Evolutionary conservation across 306 rosid species (phyloP), one percentile per base, ranked within the genome.

Genomic region (Purshia tridentata): DNA sequence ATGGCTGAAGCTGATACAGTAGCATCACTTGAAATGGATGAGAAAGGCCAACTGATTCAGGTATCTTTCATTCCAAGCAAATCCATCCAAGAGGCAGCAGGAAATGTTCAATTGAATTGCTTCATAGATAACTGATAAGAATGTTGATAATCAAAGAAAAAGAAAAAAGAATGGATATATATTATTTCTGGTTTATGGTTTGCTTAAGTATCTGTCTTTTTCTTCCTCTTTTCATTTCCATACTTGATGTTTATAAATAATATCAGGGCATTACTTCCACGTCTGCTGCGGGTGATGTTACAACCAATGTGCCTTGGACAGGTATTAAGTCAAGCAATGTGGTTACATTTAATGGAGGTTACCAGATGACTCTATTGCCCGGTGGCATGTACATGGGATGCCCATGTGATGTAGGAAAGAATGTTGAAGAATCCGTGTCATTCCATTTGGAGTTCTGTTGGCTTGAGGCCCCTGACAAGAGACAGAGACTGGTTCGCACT

Each of bases 371-470:
- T 9, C 77, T 94, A 44, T 83, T 94, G 87, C 99, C 99, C 0
- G 95, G 99, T 13, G 99, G 97, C 69, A 88, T 94, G 91, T 91
- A 91, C 81, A 79, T 91, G 95, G 97, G 99, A 54, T 85, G 89
- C 62, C 99, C 99, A 1, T 82, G 83, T 70, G 96, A 94, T 71
- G 82, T 94, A 50, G 80, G 96, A 39, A 94, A 87, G 71, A 86
- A 91, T 62, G 96, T 94, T 20, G 89, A 85, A 18, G 85, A 91
- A 42, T 85, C 83, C 0, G 77, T 83, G 75, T 84, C 97, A 15
- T 94, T 94, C 91, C 99, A 89, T 85, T 77, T 94, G 79, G 99
- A 94, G 78, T 91, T 94, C 70, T 91, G 99, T 80, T 94, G 99
- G 99, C 79, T 88, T 35, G 97, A 89, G 77, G 75, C 91, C 14